phyloP scores from a whole-genome alignment of 2,329 filamentous ascomycete species.

The Fusarium sp. region DNA sequence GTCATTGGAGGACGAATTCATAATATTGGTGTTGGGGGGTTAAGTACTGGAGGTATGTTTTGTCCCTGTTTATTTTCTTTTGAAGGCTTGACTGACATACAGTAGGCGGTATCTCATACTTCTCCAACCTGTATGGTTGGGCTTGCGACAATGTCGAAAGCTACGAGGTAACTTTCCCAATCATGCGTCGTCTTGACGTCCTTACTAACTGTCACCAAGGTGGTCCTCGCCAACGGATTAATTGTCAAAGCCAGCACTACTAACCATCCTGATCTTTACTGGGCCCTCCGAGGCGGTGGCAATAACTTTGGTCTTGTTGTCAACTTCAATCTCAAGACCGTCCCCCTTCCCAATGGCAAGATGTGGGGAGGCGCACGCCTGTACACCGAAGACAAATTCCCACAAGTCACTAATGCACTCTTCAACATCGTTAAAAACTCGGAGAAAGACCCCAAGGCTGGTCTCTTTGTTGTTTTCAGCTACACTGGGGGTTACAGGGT shows the following conservation, averaged over 20 bases:
- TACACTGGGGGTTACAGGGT: conserved; percentile 3
- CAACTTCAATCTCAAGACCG: conserved; percentile 33
- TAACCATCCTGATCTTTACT: conserved; percentile 57
- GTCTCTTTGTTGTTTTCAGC: conserved; percentile 13
- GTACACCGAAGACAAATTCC: conserved; percentile 50
- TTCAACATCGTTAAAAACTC: conserved; percentile 42
- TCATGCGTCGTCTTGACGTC: no score
- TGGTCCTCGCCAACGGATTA: conserved; percentile 27
- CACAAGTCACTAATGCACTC: conserved; percentile 51
- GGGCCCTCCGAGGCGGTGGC: conserved; percentile 59
- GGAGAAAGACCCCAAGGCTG: conserved; percentile 23
- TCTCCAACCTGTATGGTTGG: conserved; percentile 57
- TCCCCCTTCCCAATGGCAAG: conserved; percentile 11
- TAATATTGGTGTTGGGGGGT: conserved; percentile 58
- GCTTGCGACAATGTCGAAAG: conserved; percentile 57
- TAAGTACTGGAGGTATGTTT: conserved; percentile 52
- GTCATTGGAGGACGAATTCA: conserved; percentile 57
- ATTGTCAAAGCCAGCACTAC: conserved; percentile 25
- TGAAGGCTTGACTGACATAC: not conserved
- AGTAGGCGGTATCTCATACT: conserved; percentile 59
- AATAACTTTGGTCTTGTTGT: conserved; percentile 38
- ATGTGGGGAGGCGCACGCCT: conserved; percentile 48
- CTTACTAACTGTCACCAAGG: not conserved
- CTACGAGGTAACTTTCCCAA: conserved; percentile 36
- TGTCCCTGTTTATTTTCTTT: no score